A percentile compares a stretch with the other conserved stretches of the same genome.
phyloP scores from a whole-genome alignment of 768 basidiomycete species.

The Tremella fuciformis region DNA sequence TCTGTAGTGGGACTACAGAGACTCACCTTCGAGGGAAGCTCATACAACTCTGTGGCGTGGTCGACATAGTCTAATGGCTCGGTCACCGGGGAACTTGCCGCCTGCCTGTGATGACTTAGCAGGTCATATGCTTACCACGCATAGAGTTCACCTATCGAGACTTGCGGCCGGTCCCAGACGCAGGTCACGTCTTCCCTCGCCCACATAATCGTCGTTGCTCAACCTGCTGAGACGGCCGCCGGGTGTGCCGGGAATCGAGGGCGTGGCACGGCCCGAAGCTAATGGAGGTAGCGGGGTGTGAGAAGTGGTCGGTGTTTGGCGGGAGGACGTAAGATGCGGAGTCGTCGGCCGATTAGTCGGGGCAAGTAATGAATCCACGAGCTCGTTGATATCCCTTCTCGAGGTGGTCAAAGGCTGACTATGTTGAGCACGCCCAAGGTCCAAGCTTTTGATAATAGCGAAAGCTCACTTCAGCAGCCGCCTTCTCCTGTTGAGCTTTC shows the following conservation, averaged over 20 bases:
- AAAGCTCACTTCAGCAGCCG: slow-evolving; percentile 29
- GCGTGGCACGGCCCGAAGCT: too few relatives aligned
- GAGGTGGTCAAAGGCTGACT: slow-evolving; percentile 54
- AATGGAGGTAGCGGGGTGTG: slow-evolving; percentile 8
- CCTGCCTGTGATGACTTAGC: slow-evolving; percentile 16
- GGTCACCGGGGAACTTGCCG: slow-evolving; percentile 42
- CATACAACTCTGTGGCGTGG: slow-evolving; percentile 83
- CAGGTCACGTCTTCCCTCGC: slow-evolving; percentile 10
- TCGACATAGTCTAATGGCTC: slow-evolving; percentile 77
- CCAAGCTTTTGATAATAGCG: slow-evolving; percentile 14
- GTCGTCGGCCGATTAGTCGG: slow-evolving; percentile 19
- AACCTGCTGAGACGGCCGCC: slow-evolving; percentile 27
- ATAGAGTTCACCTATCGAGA: slow-evolving; percentile 22
- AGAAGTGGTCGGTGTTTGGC: slow-evolving; percentile 11
- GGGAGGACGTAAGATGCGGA: slow-evolving; percentile 23
- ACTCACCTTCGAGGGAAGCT: slow-evolving; percentile 76
- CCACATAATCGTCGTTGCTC: slow-evolving; percentile 28
- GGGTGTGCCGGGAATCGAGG: slow-evolving; percentile 26
- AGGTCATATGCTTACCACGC: not conserved
- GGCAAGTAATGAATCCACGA: slow-evolving; percentile 59
- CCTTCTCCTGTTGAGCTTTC: slow-evolving; percentile 38
- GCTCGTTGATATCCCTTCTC: slow-evolving; percentile 66
- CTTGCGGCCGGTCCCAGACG: slow-evolving; percentile 13
- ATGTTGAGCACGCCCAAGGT: slow-evolving; percentile 11
- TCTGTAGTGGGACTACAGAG: not conserved